These are phyloP conservation scores for Pichia sp. DNA, from an alignment of 1,139 yeast genomes.

Conservation along the genomic window DNA sequence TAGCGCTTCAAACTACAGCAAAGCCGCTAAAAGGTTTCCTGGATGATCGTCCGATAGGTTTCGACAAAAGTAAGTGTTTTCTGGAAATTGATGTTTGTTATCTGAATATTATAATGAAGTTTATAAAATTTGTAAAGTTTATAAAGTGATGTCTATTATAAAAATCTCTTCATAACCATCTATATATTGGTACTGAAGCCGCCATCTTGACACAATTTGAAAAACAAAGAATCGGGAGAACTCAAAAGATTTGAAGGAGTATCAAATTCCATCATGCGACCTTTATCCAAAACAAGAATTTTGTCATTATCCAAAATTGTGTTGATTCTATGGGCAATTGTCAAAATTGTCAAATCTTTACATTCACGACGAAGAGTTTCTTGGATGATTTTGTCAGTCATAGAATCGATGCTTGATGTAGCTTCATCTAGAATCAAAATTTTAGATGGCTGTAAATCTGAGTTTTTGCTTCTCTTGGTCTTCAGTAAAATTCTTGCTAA, in stretches of 20 bases:
- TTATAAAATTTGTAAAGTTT: no score
- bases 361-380: constrained; percentile 62
- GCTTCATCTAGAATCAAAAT: constrained; percentile 75
- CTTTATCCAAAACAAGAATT: constrained; percentile 61
- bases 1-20: no score
- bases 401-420: constrained; percentile 78
- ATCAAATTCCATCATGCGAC: constrained; percentile 63
- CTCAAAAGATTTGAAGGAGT: constrained; percentile 44
- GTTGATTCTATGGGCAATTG: constrained; percentile 78
- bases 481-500: constrained; percentile 61
- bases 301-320: constrained; percentile 76
- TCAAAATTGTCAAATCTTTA: constrained; percentile 57
- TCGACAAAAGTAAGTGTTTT: no score
- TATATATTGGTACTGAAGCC: constrained; percentile 21
- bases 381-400: constrained; percentile 69
- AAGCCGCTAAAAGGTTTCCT: no score
- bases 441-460: constrained; percentile 31
- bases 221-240: constrained; percentile 39
- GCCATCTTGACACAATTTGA: constrained; percentile 43
- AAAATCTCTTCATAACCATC: no score
- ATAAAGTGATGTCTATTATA: no score
- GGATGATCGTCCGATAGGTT: no score
- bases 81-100: no score
- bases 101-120: no score
- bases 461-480: constrained; percentile 24